phyloP scores from a whole-genome alignment of 1,284 basidiomycete species.

The Sporisorium graminicola region DNA sequence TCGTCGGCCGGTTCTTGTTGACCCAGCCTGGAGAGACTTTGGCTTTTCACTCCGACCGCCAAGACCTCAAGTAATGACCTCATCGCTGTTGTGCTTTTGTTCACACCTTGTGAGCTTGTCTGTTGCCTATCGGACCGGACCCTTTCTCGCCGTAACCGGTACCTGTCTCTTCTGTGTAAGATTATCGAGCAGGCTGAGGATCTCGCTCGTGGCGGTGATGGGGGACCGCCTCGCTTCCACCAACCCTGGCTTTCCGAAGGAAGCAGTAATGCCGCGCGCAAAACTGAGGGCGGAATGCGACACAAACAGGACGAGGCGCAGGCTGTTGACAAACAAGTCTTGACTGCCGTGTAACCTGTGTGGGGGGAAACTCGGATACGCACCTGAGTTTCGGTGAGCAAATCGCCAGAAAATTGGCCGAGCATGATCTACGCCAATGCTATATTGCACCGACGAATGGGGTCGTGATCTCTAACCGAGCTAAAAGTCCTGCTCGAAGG shows the following conservation, averaged over 20 bases:
- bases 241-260: neutral
- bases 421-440: neutral
- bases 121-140: neutral
- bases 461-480: neutral
- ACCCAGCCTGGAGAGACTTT: neutral
- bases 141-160: neutral
- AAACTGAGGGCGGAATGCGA: neutral
- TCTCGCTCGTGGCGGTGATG: neutral
- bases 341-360: neutral
- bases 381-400: neutral
- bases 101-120: neutral
- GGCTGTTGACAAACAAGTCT: neutral
- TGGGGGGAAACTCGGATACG: neutral
- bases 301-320: neutral
- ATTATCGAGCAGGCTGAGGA: neutral
- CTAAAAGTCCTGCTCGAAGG: neutral
- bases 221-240: neutral
- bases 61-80: slow-evolving; percentile 2
- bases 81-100: neutral
- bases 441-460: no score
- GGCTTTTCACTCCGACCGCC: neutral
- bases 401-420: neutral
- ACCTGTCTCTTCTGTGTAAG: no score
- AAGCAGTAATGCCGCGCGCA: neutral
- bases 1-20: neutral